Evolutionary conservation across 805 yeast species (phyloP), one percentile per base, ranked within the genome.

Genomic region (Lipomyces orientalis): DNA sequence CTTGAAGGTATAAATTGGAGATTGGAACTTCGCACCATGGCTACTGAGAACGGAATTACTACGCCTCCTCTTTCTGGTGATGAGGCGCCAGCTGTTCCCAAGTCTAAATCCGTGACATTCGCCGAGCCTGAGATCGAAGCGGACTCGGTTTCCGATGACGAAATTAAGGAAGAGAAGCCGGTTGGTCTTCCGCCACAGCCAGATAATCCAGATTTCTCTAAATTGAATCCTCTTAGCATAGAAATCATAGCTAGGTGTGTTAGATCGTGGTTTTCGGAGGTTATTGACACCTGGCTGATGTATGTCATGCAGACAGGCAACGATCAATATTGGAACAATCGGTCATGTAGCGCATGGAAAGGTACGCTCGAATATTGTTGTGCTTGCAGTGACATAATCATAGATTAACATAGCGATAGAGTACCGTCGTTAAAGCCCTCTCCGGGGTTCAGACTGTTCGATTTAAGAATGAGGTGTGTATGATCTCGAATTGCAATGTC

Each of bases 381-480:
- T 19, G 19, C n/a, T 3, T 14, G 14, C 34, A 22, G 46, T 46
- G 43, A 22, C n/a, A 16, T 51, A 16, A 14, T 16, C 25, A 35
- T 46, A 12, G 29, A 19, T 61, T 62, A 29, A 62, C 58, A 31
- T 9, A 6, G 19, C 19, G 25, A 10, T 25, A 67, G 80, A 87
- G 93, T 65, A 92, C 97, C 10, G 97, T 92, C 49, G 97, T 92
- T 55, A 89, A 93, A 81, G 97, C 97, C 71, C 95, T 95, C 74
- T 93, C 98, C 2, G 98, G 99, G 71, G 98, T 96, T 57, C 99
- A 96, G 80, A 95, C 99, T 25, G 99, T 95, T 72, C 90, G 99
- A 83, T 95, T 95, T 86, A 95, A 95, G 85, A 97, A 94, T 83
- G 99, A 95, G 83, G 69, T 65, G 54, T 3, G 69, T 43, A 9